Conservation (phyloP, 2,329 filamentous ascomycete species). For the Ophiobolus disseminans region DNA sequence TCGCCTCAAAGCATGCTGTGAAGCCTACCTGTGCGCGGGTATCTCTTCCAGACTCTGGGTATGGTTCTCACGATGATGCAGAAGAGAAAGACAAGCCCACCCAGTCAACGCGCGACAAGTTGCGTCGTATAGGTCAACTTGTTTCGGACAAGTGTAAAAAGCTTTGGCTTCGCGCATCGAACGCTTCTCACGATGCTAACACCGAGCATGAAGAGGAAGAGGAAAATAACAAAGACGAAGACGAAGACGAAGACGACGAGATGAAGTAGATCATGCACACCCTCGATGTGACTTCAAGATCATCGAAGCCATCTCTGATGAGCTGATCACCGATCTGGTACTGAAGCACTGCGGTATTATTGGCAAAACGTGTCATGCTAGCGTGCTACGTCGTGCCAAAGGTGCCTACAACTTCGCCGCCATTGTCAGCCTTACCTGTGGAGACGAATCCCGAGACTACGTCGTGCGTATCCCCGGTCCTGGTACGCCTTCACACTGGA, state of each 20-base stretch:
- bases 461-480: conserved; percentile 8
- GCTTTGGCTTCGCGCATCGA: too few relatives aligned
- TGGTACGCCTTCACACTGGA: conserved; percentile 6
- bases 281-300: not conserved
- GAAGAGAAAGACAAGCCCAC: too few relatives aligned
- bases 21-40: too few relatives aligned
- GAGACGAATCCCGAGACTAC: not conserved
- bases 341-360: not conserved
- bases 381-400: not conserved
- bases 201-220: not conserved
- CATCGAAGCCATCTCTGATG: not conserved
- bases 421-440: not conserved
- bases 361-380: not conserved
- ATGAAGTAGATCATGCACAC: not conserved
- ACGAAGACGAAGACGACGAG: not conserved
- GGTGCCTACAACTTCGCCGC: not conserved
- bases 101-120: too few relatives aligned
- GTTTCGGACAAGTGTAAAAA: too few relatives aligned
- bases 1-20: too few relatives aligned
- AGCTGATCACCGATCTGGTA: not conserved
- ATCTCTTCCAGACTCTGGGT: too few relatives aligned
- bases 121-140: too few relatives aligned
- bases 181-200: too few relatives aligned
- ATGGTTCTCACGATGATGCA: too few relatives aligned
- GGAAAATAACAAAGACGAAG: not conserved